A percentile compares a stretch with the other conserved stretches of the same genome.
Evolutionary conservation across 805 yeast species (phyloP).

Genomic region (Ogataea nitratoaversa): DNA sequence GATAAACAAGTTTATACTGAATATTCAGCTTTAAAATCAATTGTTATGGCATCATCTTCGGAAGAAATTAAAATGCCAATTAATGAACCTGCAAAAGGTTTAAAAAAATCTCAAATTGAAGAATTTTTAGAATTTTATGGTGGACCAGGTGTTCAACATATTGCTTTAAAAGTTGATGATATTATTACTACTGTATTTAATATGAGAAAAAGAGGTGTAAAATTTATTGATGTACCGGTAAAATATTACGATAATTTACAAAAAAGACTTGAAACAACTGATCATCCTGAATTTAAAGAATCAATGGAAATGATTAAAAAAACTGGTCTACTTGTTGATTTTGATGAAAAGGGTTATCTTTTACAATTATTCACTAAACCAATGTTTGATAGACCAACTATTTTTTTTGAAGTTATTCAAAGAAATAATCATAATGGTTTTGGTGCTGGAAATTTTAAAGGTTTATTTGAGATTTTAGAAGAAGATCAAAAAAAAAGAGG

Average conservation of each 20-base stretch:
- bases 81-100: constrained; percentile 76
- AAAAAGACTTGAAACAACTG: constrained; percentile 34
- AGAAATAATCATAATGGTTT: constrained; percentile 78
- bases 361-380: constrained; percentile 80
- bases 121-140: constrained; percentile 71
- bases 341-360: constrained; percentile 71
- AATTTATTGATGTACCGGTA: constrained; percentile 59
- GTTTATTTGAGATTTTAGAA: constrained; percentile 76
- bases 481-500: constrained; percentile 72
- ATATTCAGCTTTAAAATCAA: constrained; percentile 64
- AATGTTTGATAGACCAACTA: constrained; percentile 71
- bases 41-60: constrained; percentile 69
- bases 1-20: constrained; percentile 70
- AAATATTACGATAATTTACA: constrained; percentile 52
- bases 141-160: constrained; percentile 84
- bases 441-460: constrained; percentile 85
- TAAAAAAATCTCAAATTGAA: constrained; percentile 70
- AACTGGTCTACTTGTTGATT: constrained; percentile 68
- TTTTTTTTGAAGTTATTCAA: constrained; percentile 79
- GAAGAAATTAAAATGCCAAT: constrained; percentile 74
- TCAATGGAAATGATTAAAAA: constrained; percentile 43
- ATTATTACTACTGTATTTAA: constrained; percentile 53
- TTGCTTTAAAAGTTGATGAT: constrained; percentile 63
- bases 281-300: constrained; percentile 47
- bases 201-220: constrained; percentile 60